Conservation (phyloP, 169 alveolate species). For the Theileria sp. region DNA sequence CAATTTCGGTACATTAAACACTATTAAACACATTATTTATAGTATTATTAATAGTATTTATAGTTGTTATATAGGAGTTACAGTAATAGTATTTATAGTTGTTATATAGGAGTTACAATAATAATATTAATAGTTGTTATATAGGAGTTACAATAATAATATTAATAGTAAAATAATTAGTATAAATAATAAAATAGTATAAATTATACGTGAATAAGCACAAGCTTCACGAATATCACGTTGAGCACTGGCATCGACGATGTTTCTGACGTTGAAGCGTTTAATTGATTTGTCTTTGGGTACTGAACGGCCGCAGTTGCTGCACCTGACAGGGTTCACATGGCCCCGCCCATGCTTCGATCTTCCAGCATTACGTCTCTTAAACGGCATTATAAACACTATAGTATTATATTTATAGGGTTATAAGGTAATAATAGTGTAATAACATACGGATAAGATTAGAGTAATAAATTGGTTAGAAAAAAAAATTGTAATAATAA, state of each 20-base stretch:
- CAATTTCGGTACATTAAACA: slow-evolving; percentile 93
- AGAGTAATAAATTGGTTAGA: too few relatives aligned
- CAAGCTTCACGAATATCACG: slow-evolving; percentile 96
- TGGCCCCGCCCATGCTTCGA: slow-evolving; percentile 98
- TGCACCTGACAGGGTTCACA: slow-evolving; percentile 94
- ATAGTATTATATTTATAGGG: neutral
- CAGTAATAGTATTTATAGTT: too few relatives aligned
- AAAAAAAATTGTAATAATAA: too few relatives aligned
- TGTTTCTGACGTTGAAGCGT: slow-evolving; percentile 96
- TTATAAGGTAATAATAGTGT: too few relatives aligned
- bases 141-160: too few relatives aligned
- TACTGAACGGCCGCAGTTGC: slow-evolving; percentile 97
- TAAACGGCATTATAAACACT: slow-evolving; percentile 90
- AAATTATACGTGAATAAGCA: slow-evolving; percentile 86
- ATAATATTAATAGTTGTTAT: too few relatives aligned
- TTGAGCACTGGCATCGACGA: slow-evolving; percentile 98
- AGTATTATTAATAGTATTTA: too few relatives aligned
- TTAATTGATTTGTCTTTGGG: slow-evolving; percentile 99
- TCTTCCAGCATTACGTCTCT: slow-evolving; percentile 99
- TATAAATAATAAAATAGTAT: neutral
- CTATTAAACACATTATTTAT: too few relatives aligned
- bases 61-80: too few relatives aligned
- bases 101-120: too few relatives aligned
- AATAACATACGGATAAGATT: too few relatives aligned
- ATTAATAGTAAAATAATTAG: neutral